phyloP scores from a whole-genome alignment of 768 basidiomycete species.

The Russula ochroleuca region DNA sequence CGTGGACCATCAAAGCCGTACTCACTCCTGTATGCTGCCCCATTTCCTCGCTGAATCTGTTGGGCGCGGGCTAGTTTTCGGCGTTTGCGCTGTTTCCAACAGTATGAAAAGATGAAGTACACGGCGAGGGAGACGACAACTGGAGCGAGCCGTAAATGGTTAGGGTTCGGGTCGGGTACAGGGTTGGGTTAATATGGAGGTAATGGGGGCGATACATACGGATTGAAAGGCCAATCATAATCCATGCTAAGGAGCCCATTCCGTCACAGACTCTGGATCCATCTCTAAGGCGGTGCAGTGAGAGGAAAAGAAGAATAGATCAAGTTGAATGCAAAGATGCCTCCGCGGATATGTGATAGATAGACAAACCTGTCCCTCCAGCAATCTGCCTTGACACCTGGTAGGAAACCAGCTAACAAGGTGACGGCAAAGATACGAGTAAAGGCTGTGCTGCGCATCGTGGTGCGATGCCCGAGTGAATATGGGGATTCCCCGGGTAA shows the following conservation, averaged over 20 bases:
- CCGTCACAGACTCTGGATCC: background rate
- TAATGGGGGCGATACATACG: background rate
- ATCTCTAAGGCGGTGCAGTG: background rate
- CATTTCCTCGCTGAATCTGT: background rate
- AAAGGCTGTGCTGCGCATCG: background rate
- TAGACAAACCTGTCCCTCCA: constrained; percentile 1
- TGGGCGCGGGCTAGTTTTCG: background rate
- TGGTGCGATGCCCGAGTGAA: background rate
- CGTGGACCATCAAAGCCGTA: background rate
- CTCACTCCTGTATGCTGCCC: no score
- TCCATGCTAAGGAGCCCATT: constrained; percentile 3
- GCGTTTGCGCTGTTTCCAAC: constrained; percentile 3
- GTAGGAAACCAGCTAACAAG: background rate
- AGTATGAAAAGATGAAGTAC: background rate
- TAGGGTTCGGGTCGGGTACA: no score
- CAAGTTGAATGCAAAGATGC: background rate
- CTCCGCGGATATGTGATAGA: background rate
- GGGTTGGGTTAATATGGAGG: background rate
- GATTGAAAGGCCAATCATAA: background rate
- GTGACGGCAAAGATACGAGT: background rate
- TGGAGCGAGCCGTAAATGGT: background rate
- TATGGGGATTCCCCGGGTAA: background rate
- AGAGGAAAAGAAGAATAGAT: background rate
- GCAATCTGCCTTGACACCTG: constrained; percentile 9
- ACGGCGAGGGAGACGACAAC: background rate